Evolutionary conservation across 2,329 filamentous ascomycete genomes (phyloP).

Genomic region (Diplodia seriata): DNA sequence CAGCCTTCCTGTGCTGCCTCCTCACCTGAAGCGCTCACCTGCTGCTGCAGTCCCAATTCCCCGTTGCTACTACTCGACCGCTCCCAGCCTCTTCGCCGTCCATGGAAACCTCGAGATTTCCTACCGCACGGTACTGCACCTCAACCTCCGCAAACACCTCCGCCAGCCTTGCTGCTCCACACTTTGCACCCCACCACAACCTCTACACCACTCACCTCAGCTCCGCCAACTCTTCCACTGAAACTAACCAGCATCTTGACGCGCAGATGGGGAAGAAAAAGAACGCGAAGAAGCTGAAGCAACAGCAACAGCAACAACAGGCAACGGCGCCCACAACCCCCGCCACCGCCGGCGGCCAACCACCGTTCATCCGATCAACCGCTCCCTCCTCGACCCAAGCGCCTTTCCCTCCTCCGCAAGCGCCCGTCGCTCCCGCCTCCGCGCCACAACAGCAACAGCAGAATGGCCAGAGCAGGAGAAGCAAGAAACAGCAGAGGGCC

Average conservation of each 20-base stretch:
- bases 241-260: conserved; percentile 3
- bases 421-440: not conserved
- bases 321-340: not conserved
- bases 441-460: not conserved
- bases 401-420: not conserved
- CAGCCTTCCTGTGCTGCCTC: not conserved
- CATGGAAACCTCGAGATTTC: conserved; percentile 15
- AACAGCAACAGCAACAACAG: not conserved
- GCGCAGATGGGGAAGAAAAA: conserved; percentile 30
- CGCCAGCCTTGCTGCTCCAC: not conserved
- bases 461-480: not conserved
- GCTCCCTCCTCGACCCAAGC: not conserved
- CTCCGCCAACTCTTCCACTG: not conserved
- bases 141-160: not conserved
- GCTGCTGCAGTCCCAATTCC: not conserved
- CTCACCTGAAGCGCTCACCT: not conserved
- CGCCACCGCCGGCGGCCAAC: not conserved
- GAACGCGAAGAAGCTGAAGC: conserved; percentile 27
- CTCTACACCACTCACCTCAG: too few relatives aligned
- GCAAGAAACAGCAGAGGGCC: conserved; percentile 1
- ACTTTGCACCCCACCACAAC: not conserved
- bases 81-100: conserved; percentile 15
- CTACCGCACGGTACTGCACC: conserved; percentile 18
- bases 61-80: not conserved
- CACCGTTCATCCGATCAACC: not conserved